Evolutionary conservation across 371 early-diverging fungal species (phyloP).

Genomic region (Chytridium lagenaria): DNA sequence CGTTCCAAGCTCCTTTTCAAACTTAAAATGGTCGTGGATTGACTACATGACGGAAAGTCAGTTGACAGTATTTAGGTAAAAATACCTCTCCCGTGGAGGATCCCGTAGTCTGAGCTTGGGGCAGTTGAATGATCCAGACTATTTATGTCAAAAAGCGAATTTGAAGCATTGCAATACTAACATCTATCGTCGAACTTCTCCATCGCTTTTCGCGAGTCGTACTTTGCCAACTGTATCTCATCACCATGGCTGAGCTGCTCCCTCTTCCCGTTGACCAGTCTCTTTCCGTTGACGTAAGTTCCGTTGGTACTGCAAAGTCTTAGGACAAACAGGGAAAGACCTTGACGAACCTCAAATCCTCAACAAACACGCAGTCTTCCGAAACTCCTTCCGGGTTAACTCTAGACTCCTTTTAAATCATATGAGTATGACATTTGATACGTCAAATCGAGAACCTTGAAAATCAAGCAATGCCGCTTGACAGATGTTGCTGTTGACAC

Average conservation of each 20-base stretch:
- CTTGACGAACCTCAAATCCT: slow-evolving; percentile 50
- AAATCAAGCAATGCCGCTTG: slow-evolving; percentile 77
- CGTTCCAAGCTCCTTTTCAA: slow-evolving; percentile 24
- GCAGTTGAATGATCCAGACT: slow-evolving; percentile 25
- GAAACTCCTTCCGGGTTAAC: slow-evolving; percentile 52
- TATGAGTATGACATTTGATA: slow-evolving; percentile 22
- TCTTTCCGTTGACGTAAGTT: slow-evolving; percentile 70
- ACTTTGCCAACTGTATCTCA: slow-evolving; percentile 65
- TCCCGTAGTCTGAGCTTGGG: slow-evolving; percentile 5
- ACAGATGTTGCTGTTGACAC: slow-evolving; percentile 59
- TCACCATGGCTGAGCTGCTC: slow-evolving; percentile 68
- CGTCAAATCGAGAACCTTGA: slow-evolving; percentile 52
- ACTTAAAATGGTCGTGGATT: neutral
- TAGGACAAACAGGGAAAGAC: neutral
- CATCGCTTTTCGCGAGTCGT: slow-evolving; percentile 24
- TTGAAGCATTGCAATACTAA: slow-evolving; percentile 15
- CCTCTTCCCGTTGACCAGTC: slow-evolving; percentile 58
- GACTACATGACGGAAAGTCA: neutral
- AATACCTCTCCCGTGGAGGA: neutral
- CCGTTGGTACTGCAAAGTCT: slow-evolving; percentile 70
- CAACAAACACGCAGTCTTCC: slow-evolving; percentile 52
- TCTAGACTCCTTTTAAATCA: slow-evolving; percentile 32
- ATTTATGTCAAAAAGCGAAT: neutral
- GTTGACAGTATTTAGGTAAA: neutral
- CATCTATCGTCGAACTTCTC: slow-evolving; percentile 36